Percentiles rank a stretch among this genome's conserved stretches.
Evolutionary conservation across 1,284 basidiomycete species (phyloP).

Genomic region (Cryptococcus sp.): DNA sequence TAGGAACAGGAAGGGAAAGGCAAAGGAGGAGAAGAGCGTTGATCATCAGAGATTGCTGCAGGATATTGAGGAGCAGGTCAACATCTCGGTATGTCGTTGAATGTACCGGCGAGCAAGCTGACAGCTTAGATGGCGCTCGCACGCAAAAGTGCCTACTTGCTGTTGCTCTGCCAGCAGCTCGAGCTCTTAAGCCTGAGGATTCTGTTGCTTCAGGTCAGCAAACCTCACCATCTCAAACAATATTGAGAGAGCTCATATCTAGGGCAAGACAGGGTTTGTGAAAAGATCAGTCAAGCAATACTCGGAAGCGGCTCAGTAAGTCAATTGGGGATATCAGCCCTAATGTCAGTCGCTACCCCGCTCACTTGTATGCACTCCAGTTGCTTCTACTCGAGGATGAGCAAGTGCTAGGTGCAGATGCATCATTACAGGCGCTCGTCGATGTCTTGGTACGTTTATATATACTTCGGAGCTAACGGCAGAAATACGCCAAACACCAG

Average conservation of each 20-base stretch:
- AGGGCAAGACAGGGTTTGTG: slow-evolving; percentile 22
- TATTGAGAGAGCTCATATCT: too few species aligned
- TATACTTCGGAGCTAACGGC: slow-evolving; percentile 3
- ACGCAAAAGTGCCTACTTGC: background rate
- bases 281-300: slow-evolving; percentile 25
- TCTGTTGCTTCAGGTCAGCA: background rate
- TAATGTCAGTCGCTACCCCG: slow-evolving; percentile 11
- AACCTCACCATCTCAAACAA: too few species aligned
- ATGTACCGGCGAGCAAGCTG: too few species aligned
- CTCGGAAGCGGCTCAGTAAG: slow-evolving; percentile 14
- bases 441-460: slow-evolving; percentile 22
- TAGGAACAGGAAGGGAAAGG: too few species aligned
- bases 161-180: background rate
- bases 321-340: slow-evolving; percentile 1
- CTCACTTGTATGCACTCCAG: slow-evolving; percentile 26
- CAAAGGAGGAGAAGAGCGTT: too few species aligned
- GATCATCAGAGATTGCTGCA: too few species aligned
- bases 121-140: background rate
- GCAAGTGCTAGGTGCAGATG: slow-evolving; percentile 10
- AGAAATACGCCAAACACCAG: slow-evolving; percentile 16
- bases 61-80: too few species aligned
- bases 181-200: background rate
- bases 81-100: too few species aligned
- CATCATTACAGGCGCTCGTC: slow-evolving; percentile 18
- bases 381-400: slow-evolving; percentile 25